Percentiles rank a stretch among this genome's conserved stretches.
phyloP scores from a whole-genome alignment of 306 rosid species.

The Acmispon strigosus region DNA sequence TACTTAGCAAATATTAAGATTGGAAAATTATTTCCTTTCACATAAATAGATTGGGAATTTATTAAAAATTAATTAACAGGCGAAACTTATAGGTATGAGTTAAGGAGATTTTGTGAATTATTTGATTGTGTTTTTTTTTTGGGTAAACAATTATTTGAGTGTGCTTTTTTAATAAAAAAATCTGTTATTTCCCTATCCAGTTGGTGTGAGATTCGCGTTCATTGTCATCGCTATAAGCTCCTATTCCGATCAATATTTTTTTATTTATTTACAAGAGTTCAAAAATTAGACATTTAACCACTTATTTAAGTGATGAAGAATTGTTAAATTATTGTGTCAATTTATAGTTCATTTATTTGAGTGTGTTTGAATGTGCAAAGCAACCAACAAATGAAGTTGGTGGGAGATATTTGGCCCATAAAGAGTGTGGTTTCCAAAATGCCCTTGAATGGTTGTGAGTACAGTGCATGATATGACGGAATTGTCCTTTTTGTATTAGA shows the following conservation, averaged over 20 bases:
- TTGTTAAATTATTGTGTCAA: too few relatives aligned
- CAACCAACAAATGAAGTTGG: conserved; percentile 2
- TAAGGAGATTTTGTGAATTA: not conserved
- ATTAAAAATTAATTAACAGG: not conserved
- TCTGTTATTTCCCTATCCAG: too few relatives aligned
- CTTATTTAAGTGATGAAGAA: too few relatives aligned
- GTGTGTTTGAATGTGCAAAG: not conserved
- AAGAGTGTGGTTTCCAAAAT: not conserved
- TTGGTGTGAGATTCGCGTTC: too few relatives aligned
- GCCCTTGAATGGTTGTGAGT: conserved; percentile 9
- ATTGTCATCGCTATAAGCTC: too few relatives aligned
- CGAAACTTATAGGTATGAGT: not conserved
- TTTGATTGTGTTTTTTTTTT: not conserved
- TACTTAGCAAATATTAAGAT: not conserved
- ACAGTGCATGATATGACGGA: conserved; percentile 16
- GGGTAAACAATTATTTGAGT: not conserved
- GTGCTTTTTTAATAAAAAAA: too few relatives aligned
- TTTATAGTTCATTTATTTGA: too few relatives aligned
- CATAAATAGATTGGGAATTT: not conserved
- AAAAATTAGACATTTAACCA: too few relatives aligned
- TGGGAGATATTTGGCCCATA: conserved; percentile 23
- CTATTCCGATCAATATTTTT: too few relatives aligned
- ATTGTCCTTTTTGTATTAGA: conserved; percentile 26
- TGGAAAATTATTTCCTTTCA: too few relatives aligned
- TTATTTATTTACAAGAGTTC: too few relatives aligned